phyloP scores from a whole-genome alignment of 192 early-diverging fungal species.

The Spizellomyces punctatus region DNA sequence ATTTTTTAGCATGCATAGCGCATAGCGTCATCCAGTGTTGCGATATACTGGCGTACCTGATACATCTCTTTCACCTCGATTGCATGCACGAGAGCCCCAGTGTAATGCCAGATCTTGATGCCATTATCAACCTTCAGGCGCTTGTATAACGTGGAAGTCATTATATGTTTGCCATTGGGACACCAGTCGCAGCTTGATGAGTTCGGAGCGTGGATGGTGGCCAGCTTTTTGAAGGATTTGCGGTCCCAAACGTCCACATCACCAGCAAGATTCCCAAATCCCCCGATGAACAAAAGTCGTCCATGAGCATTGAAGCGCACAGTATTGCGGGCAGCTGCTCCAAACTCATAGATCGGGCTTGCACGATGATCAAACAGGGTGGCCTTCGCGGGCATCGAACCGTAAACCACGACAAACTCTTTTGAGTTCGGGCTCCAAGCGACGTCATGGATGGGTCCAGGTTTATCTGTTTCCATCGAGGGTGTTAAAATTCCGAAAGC shows the following conservation, averaged over 20 bases:
- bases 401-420: conserved; percentile 96
- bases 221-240: conserved; percentile 79
- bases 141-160: conserved; percentile 91
- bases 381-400: conserved; percentile 89
- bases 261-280: conserved; percentile 96
- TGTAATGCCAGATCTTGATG: conserved; percentile 95
- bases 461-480: conserved; percentile 46
- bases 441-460: conserved; percentile 95
- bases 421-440: conserved; percentile 94
- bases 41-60: conserved; percentile 50
- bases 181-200: conserved; percentile 87
- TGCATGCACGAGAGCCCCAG: conserved; percentile 78
- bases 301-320: conserved; percentile 91
- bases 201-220: conserved; percentile 80
- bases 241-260: conserved; percentile 95
- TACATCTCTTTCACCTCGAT: conserved; percentile 85
- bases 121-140: conserved; percentile 98
- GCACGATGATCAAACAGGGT: conserved; percentile 93
- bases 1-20: background rate
- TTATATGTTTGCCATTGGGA: conserved; percentile 88
- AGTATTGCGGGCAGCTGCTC: conserved; percentile 83
- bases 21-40: background rate
- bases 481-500: background rate
- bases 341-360: conserved; percentile 81
- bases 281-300: conserved; percentile 83